Evolutionary conservation across 768 basidiomycete species (phyloP), one percentile per base, ranked within the genome.

Genomic region (Pilatotrama ljubarskyi): DNA sequence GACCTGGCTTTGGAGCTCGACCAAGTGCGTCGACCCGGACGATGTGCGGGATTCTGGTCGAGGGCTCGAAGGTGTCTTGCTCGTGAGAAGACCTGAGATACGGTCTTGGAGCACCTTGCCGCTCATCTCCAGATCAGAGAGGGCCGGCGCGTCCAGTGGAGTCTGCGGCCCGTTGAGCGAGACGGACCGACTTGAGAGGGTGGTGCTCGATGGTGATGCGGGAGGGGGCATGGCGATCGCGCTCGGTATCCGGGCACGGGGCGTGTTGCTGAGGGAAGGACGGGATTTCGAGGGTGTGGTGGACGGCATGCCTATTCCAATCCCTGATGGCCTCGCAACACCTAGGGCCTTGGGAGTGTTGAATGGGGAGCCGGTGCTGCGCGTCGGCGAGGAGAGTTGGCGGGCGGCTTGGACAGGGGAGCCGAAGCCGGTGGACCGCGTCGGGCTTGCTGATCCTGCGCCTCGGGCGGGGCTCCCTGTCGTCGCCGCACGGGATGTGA

Each of bases 141-240:
- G 46, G 44, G 64, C 64, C 6, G 68, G 48, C 2, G 53, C 37
- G 10, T 46, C 46, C 3, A 58, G 48, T n/a, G 50, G 29, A 14
- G 64, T 65, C 24, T 50, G 66, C 49, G 59, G 62, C 14, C 78
- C 78, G 51, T 73, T 75, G 40, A 77, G 64, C 18, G 78, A 80
- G 22, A 75, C 71, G 2, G 77, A 75, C 29, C 76, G 75, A 17
- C 62, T 62, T 10, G 77, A 68, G 1, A 71, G 66, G n/a, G 68
- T 59, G 5, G 70, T 69, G 54, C 68, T 68, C 17, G 70, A 72
- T 7, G 90, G 90, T 13, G 88, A 89, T 0, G 86, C 76, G 17
- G 90, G 90, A 2, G 90, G 91, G 2, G 90, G 91, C 91, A 93
- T 91, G 7, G 88, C 85, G 25, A 89, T 72, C n/a, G 81, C 78